Evolutionary conservation across 257 asterid species (phyloP).

Genomic region (Galeopsis tetrahit): DNA sequence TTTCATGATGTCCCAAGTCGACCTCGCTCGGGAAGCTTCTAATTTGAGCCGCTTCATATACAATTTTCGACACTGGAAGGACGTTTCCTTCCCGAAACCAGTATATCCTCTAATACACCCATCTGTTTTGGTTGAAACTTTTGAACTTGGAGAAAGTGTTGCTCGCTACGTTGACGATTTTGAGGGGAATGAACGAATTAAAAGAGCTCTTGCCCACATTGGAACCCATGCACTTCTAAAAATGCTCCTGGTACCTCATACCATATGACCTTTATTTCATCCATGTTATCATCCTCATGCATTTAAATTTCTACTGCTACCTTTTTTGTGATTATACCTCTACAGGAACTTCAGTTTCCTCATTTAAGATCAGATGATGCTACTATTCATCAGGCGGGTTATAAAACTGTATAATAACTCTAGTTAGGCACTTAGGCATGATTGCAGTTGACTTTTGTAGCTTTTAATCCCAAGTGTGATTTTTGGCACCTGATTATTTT

Average conservation of each 20-base stretch:
- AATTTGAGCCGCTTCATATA: conserved; percentile 85
- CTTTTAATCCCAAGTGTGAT: conserved; percentile 21
- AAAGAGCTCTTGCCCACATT: conserved; percentile 81
- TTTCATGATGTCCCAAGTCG: conserved; percentile 95
- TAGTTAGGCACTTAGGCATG: background rate
- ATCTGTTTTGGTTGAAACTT: conserved; percentile 86
- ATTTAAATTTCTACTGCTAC: background rate
- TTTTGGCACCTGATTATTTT: conserved; percentile 18
- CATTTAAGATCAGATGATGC: conserved; percentile 20
- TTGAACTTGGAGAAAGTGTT: conserved; percentile 88
- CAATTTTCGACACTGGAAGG: conserved; percentile 85
- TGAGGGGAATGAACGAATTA: conserved; percentile 68
- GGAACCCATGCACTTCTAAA: conserved; percentile 91
- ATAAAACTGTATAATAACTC: conserved; percentile 17
- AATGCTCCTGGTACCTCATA: conserved; percentile 72
- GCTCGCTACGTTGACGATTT: conserved; percentile 69
- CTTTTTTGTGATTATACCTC: conserved; percentile 23
- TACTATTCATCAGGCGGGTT: conserved; percentile 12
- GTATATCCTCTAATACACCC: conserved; percentile 91
- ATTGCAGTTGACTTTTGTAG: conserved; percentile 3
- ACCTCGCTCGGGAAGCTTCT: conserved; percentile 90
- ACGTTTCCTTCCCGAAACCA: conserved; percentile 91
- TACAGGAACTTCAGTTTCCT: conserved; percentile 19
- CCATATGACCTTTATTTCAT: background rate
- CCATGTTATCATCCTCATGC: conserved; percentile 1